phyloP scores from a whole-genome alignment of 345 rosid species.

The Lumnitzera racemosa region DNA sequence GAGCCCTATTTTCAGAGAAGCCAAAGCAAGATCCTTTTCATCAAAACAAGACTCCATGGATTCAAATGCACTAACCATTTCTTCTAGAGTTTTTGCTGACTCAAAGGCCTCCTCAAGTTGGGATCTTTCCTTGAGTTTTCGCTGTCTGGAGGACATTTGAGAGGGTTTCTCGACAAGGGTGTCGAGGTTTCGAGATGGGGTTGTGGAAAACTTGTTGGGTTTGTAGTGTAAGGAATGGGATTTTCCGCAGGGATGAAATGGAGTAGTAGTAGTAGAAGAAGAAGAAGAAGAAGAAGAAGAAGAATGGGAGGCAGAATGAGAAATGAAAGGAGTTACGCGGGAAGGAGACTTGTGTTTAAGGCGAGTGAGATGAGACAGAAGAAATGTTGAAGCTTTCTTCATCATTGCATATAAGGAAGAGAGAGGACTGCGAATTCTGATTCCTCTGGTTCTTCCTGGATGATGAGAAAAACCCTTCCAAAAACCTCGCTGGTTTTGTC shows the following conservation, averaged over 20 bases:
- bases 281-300: constrained; percentile 5
- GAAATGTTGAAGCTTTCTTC: constrained; percentile 11
- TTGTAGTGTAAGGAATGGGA: constrained; percentile 24
- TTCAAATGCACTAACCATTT: constrained; percentile 62
- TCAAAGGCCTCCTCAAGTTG: constrained; percentile 85
- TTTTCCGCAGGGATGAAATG: constrained; percentile 29
- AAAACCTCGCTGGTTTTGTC: too few relatives aligned
- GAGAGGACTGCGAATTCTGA: too few relatives aligned
- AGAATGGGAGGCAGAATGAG: constrained; percentile 4
- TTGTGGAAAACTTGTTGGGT: constrained; percentile 24
- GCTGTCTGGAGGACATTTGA: constrained; percentile 45
- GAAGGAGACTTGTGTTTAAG: neutral
- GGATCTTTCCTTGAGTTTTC: constrained; percentile 44
- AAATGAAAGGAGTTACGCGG: neutral
- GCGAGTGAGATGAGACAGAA: constrained; percentile 4
- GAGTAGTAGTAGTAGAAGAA: constrained; percentile 13
- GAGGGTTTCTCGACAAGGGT: constrained; percentile 43
- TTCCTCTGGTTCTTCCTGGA: too few relatives aligned
- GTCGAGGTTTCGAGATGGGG: constrained; percentile 37
- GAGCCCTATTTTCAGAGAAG: constrained; percentile 70
- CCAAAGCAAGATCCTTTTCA: constrained; percentile 67
- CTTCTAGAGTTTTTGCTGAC: constrained; percentile 65
- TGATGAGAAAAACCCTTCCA: too few relatives aligned
- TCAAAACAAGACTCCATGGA: constrained; percentile 68
- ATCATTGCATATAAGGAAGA: neutral